Evolutionary conservation across 495 filamentous ascomycete genomes (phyloP), one percentile per base, ranked within the genome.

Genomic region (Letharia lupina): DNA sequence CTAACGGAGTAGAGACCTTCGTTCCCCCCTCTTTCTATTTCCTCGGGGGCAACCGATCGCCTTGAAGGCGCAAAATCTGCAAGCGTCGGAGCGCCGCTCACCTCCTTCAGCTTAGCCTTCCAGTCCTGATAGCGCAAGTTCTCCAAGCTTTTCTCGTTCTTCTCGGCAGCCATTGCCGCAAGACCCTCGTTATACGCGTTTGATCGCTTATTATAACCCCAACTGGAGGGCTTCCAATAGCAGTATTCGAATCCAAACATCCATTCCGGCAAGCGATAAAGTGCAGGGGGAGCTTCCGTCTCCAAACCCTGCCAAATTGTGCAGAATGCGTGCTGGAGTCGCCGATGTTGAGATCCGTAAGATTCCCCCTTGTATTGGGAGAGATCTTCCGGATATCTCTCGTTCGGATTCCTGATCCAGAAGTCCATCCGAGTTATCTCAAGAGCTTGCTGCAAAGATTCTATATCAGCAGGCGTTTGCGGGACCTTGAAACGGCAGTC

Each of bases 381-480:
- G 15, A 33, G 13, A 9, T 18, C 15, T 3, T 8, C 15, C 18
- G 54, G 54, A 20, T 57, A 57, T 18, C 0, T 2, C 7, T 20
- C 7, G 3, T 0, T 1, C 16, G 33, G 33, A n/a, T 20, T 37
- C 54, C 20, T 2, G 54, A 57, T 23, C 54, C 54, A 57, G 18
- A 57, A 57, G 20, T 57, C 54, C 54, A 57, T 57, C 2, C 54
- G 54, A 0, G 31, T 57, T n/a, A 57, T 37, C 54, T 57, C 54
- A 0, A 57, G 54, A 16, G 54, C 54, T 37, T 37, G 54, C 54
- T 57, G 54, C 5, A 57, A 12, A 3, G 54, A 57, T 20, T 37
- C 54, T 7, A 37, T 57, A 7, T 57, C 54, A 16, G 1, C 5
- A 4, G 15, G 13, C 0, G 31, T 37, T 12, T 8, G 0, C 16